Base-by-base conservation (phyloP, 2,329 filamentous ascomycete species). In the Lasiodiplodia theobromae region DNA sequence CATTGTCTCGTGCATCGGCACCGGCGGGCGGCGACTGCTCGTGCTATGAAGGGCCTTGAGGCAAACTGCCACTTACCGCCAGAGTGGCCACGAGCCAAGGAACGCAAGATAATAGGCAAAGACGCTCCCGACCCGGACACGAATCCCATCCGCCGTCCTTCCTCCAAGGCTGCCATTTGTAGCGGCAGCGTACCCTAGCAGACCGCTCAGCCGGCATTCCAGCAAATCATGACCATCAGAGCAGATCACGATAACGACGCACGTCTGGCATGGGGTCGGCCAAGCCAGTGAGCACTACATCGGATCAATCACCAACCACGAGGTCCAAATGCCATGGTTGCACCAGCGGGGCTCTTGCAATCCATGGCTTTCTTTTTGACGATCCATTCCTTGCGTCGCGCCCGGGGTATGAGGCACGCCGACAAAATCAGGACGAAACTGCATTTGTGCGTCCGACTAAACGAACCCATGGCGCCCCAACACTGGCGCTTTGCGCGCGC, bases 271-370 rank as follows among this genome's bases (percentile, higher is more conserved):
- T 66, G 51, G 63, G 58, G 16, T 40, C 23, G 40, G 23, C 5
- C 37, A 44, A 44, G 58, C 58, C 58, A 62, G 60, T 64, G 60
- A 64, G 60, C 60, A 53, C 60, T 64, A 64, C 28, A 49, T 64
- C 60, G 60, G 60, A 64, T 64, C 60, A 64, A 64, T 49, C 60
- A 64, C 60, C 60, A 64, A 52, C 60, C 60, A 64, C 60, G 60
- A 52, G 40, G 58, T 16, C 40, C 11, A 51, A 28, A 47, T 31
- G 58, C 58, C 58, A 38, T 23, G 11, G 60, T 64, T 11, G 47
- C 60, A 64, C 60, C 21, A 28, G 56, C 56, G 12, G 31, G 47
- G 28, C 31, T 37, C 47, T 64, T 14, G 60, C 44, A n/a, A 52
- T 64, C 52, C 31, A 14, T 62, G 60, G 23, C 44, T 52, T 14